Conservation (phyloP, 805 yeast species). For the Brettanomyces nanus region DNA sequence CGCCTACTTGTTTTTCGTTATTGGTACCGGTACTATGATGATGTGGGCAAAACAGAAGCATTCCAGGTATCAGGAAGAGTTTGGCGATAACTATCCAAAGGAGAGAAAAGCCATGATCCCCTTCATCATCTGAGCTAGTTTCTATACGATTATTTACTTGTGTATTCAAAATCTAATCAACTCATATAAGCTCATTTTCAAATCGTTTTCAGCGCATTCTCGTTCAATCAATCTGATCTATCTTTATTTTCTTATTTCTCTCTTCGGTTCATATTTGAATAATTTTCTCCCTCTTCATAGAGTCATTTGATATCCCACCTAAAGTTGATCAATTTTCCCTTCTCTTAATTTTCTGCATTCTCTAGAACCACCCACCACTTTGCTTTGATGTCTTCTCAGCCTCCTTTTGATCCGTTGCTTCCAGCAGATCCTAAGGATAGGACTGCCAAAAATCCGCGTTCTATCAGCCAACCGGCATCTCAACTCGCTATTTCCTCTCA, state of each 20-base stretch:
- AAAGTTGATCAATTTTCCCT: too few relatives aligned
- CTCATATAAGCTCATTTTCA: too few relatives aligned
- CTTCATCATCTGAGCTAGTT: constrained; percentile 39
- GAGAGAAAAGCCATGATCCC: constrained; percentile 78
- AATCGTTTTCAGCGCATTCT: too few relatives aligned
- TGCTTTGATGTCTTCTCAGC: too few relatives aligned
- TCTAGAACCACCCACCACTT: too few relatives aligned
- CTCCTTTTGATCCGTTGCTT: not conserved
- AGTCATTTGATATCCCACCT: too few relatives aligned
- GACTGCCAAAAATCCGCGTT: too few relatives aligned
- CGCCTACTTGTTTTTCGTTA: constrained; percentile 59
- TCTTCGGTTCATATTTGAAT: not conserved
- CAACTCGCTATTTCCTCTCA: not conserved
- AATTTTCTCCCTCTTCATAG: not conserved
- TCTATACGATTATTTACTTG: too few relatives aligned
- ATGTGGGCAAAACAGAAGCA: constrained; percentile 89
- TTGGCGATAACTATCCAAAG: constrained; percentile 73
- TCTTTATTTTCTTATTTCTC: too few relatives aligned
- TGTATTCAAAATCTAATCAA: too few relatives aligned
- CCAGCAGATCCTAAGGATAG: not conserved
- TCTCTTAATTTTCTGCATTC: too few relatives aligned
- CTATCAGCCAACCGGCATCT: not conserved
- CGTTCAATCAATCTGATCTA: too few relatives aligned
- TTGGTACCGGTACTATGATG: constrained; percentile 78
- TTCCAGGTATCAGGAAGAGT: constrained; percentile 52